These are phyloP conservation scores for Daldinia grandis DNA, from an alignment of 495 filamentous ascomycete species.

Conservation along the genomic window DNA sequence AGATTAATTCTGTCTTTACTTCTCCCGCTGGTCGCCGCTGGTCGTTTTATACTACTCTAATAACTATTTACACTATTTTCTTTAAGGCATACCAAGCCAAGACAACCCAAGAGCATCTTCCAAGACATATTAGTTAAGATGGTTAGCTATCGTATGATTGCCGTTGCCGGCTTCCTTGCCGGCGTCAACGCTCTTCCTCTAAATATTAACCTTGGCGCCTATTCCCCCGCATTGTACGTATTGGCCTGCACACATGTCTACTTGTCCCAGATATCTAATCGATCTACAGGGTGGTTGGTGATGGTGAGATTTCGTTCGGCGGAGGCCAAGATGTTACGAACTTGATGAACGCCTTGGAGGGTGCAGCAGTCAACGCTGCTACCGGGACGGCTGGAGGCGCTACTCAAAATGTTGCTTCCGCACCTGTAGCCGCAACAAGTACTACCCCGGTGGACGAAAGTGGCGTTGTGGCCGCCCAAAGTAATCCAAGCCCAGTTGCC, in stretches of 20 bases:
- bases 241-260: background rate
- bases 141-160: constrained; percentile 53
- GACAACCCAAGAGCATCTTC: constrained; percentile 12
- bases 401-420: constrained; percentile 37
- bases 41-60: constrained; percentile 45
- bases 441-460: constrained; percentile 15
- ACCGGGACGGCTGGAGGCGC: constrained; percentile 34
- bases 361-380: constrained; percentile 58
- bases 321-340: constrained; percentile 60
- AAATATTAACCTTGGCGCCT: constrained; percentile 68
- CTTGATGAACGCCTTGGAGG: constrained; percentile 59
- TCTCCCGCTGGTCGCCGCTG: constrained; percentile 54
- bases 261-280: constrained; percentile 19
- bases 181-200: constrained; percentile 59
- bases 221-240: constrained; percentile 62
- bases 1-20: constrained; percentile 39
- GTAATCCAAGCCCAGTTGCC: constrained; percentile 16
- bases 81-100: constrained; percentile 20
- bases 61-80: constrained; percentile 34
- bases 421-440: constrained; percentile 16
- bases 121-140: constrained; percentile 46
- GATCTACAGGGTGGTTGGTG: constrained; percentile 59
- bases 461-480: constrained; percentile 19
- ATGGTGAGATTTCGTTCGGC: constrained; percentile 69
- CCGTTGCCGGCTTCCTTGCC: constrained; percentile 52